A percentile compares a stretch with the other conserved stretches of the same genome.
phyloP scores from a whole-genome alignment of 306 rosid species.

The Hippophae gyantsensis region DNA sequence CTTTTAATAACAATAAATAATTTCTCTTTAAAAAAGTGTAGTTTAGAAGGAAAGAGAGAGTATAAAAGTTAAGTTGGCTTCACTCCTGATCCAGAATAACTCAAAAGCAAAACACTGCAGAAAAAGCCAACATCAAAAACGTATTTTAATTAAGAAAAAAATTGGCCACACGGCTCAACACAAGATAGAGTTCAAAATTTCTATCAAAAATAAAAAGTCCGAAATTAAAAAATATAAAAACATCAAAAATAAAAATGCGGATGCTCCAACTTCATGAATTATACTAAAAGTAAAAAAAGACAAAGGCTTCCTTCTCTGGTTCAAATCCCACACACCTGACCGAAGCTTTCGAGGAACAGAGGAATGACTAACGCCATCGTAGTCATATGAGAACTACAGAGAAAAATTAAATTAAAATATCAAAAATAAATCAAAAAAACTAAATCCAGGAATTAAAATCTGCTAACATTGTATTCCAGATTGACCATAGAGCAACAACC shows the following conservation, averaged over 20 bases:
- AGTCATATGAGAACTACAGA: constrained; percentile 29
- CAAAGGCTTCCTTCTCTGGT: background rate
- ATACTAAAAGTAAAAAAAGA: background rate
- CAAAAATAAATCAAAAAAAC: background rate
- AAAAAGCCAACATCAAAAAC: constrained; percentile 10
- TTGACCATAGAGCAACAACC: background rate
- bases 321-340: constrained; percentile 43
- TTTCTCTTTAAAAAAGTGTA: too few species aligned
- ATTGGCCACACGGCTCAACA: background rate
- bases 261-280: background rate
- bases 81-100: constrained; percentile 29
- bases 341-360: constrained; percentile 74
- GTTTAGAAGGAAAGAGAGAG: constrained; percentile 21
- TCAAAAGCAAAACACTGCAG: background rate
- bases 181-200: too few species aligned
- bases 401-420: background rate
- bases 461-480: background rate
- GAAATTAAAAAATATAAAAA: background rate
- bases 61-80: constrained; percentile 32
- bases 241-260: background rate
- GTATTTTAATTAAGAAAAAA: background rate
- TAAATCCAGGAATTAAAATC: background rate
- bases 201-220: too few species aligned
- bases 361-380: constrained; percentile 50
- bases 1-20: too few species aligned